phyloP scores from a whole-genome alignment of 2,329 filamentous ascomycete species.

The Lasiodiplodia sp. region DNA sequence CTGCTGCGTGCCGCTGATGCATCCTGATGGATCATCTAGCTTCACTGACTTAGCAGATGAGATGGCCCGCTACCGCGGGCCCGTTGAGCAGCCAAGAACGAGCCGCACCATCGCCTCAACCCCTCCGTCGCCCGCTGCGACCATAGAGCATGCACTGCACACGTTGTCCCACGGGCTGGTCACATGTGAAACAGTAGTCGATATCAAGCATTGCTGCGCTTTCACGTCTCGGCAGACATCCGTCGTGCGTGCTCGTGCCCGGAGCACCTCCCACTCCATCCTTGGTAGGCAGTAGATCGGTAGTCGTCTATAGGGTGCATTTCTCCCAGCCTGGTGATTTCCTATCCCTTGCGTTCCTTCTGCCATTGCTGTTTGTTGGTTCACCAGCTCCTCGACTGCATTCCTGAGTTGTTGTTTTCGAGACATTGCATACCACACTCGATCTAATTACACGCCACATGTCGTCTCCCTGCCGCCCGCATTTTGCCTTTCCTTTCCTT shows the following conservation, averaged over 20 bases:
- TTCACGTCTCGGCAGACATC: neutral
- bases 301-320: constrained; percentile 21
- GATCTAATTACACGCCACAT: constrained; percentile 29
- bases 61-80: neutral
- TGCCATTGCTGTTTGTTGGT: constrained; percentile 21
- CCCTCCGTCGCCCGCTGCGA: neutral
- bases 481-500: constrained; percentile 17
- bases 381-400: constrained; percentile 8
- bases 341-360: constrained; percentile 26
- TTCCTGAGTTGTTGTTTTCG: constrained; percentile 28
- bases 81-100: constrained; percentile 8
- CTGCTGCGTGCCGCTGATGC: neutral
- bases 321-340: constrained; percentile 16
- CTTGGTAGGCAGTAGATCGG: neutral
- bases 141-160: neutral
- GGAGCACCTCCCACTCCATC: neutral
- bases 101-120: constrained; percentile 7
- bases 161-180: neutral
- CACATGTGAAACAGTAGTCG: neutral
- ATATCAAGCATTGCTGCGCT: neutral
- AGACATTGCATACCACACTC: constrained; percentile 27
- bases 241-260: neutral
- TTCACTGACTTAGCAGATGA: neutral
- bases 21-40: neutral
- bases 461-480: constrained; percentile 26